Evolutionary conservation across 2,329 filamentous ascomycete genomes (phyloP).

Genomic region (Boeremia exigua): DNA sequence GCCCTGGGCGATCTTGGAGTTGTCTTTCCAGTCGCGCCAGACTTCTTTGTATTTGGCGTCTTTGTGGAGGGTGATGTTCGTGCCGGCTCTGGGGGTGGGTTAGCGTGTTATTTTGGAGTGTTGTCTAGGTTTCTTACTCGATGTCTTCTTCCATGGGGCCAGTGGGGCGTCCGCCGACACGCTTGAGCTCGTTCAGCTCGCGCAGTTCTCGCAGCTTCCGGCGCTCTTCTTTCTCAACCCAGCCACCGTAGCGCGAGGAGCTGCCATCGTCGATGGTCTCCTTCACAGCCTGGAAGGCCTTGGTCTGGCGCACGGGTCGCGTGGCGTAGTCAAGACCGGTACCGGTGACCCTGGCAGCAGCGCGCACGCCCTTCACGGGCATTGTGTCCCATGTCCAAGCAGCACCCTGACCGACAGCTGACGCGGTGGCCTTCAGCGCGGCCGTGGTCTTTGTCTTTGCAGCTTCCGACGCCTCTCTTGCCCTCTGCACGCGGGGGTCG

Average conservation of each 20-base stretch:
- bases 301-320: slow-evolving; percentile 89
- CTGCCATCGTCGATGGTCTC: slow-evolving; percentile 96
- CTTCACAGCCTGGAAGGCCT: slow-evolving; percentile 92
- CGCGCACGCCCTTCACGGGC: slow-evolving; percentile 88
- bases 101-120: not conserved
- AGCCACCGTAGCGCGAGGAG: slow-evolving; percentile 93
- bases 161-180: slow-evolving; percentile 52
- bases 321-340: slow-evolving; percentile 93
- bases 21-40: slow-evolving; percentile 95
- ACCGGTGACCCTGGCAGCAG: slow-evolving; percentile 84
- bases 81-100: slow-evolving; percentile 73
- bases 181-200: slow-evolving; percentile 65
- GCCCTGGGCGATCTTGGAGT: slow-evolving; percentile 84
- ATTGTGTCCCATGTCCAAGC: slow-evolving; percentile 97
- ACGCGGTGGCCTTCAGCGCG: slow-evolving; percentile 84
- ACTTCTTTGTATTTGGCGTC: slow-evolving; percentile 97
- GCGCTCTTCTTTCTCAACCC: slow-evolving; percentile 95
- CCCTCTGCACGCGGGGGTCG: slow-evolving; percentile 86
- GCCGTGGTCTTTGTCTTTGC: slow-evolving; percentile 79
- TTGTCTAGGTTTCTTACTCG: slow-evolving; percentile 66
- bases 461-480: slow-evolving; percentile 81
- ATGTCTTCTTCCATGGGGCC: slow-evolving; percentile 82
- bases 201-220: slow-evolving; percentile 76
- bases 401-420: slow-evolving; percentile 86
- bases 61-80: slow-evolving; percentile 94